These are phyloP conservation scores for Mychonastes homosphaera DNA, from an alignment of 139 green algal genomes.

Conservation along the genomic window DNA sequence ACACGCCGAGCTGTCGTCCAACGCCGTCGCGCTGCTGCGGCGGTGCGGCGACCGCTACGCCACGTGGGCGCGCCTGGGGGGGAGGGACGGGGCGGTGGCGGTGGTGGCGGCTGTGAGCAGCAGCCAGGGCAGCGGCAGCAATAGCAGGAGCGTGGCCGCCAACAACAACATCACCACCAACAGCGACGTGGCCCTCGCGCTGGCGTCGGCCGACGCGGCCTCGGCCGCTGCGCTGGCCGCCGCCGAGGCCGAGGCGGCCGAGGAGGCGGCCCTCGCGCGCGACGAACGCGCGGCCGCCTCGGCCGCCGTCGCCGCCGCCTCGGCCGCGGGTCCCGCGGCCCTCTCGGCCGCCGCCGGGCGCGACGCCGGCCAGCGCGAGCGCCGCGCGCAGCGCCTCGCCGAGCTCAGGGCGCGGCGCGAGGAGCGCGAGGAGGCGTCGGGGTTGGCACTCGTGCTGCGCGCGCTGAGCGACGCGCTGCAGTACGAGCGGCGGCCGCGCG, in stretches of 20 bases:
- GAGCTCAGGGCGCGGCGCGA: no score
- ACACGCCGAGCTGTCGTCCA: constrained; percentile 22
- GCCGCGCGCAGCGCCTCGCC: no score
- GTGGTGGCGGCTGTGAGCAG: no score
- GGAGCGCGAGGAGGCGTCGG: constrained; percentile 16
- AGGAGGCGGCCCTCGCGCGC: background rate
- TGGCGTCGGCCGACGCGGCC: background rate
- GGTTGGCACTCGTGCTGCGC: constrained; percentile 21
- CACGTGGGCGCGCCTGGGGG: constrained; percentile 8
- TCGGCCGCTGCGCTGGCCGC: background rate
- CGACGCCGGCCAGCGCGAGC: background rate
- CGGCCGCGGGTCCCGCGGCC: background rate
- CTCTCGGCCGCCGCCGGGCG: background rate
- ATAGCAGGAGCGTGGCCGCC: constrained; percentile 5
- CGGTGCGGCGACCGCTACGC: constrained; percentile 14
- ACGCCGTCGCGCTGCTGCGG: constrained; percentile 21
- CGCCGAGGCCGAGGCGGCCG: background rate
- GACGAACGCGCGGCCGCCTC: background rate
- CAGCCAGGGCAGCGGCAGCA: constrained; percentile 1
- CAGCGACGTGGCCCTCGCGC: background rate
- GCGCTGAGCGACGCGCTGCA: constrained; percentile 24
- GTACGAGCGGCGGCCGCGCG: constrained; percentile 24
- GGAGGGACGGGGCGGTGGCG: constrained; percentile 6
- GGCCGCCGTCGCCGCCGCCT: background rate
- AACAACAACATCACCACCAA: background rate